Conservation (phyloP, 306 rosid genomes). For the Lablab purpureus region DNA sequence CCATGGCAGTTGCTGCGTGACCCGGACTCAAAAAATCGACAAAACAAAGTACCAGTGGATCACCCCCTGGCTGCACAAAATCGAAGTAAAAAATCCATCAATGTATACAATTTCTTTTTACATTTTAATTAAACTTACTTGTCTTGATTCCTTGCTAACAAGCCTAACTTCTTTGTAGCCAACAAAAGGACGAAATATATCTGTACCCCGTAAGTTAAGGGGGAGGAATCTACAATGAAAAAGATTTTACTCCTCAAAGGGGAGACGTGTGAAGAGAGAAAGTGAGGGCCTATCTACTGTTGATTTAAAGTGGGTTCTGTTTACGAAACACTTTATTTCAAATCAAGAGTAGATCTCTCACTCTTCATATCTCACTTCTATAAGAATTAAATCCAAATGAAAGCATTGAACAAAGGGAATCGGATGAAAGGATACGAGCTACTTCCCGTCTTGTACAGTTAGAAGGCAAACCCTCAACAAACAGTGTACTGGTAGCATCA, state of each 20-base stretch:
- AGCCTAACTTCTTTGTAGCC: constrained; percentile 99
- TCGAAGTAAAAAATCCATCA: constrained; percentile 48
- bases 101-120: constrained; percentile 32
- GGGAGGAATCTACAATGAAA: constrained; percentile 44
- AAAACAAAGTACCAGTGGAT: constrained; percentile 92
- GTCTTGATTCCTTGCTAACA: constrained; percentile 96
- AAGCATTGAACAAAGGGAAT: background rate
- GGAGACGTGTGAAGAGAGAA: background rate
- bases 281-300: background rate
- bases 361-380: background rate
- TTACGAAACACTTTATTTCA: background rate
- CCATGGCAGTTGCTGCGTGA: constrained; percentile 99
- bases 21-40: constrained; percentile 96
- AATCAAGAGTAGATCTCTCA: constrained; percentile 2
- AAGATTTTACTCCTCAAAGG: background rate
- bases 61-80: constrained; percentile 91
- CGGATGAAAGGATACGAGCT: constrained; percentile 87
- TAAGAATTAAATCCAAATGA: background rate
- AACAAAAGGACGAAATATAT: constrained; percentile 97
- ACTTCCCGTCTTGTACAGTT: constrained; percentile 93
- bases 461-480: constrained; percentile 95
- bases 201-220: constrained; percentile 66
- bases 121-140: constrained; percentile 63
- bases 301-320: background rate
- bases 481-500: constrained; percentile 90